Evolutionary conservation across 768 basidiomycete species (phyloP), one percentile per base, ranked within the genome.

Genomic region (Boletellus ananas): DNA sequence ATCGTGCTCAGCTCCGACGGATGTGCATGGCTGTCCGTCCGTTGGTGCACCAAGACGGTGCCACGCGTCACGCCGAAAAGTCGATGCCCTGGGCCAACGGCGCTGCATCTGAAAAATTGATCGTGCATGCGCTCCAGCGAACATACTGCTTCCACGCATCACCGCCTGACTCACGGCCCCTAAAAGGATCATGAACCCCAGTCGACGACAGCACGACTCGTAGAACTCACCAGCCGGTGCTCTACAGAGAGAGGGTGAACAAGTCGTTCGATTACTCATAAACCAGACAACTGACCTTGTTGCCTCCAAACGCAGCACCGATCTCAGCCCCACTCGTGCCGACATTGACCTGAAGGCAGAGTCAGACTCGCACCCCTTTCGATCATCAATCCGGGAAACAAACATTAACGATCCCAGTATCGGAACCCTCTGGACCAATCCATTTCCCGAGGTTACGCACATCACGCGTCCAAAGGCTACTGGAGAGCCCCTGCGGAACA

Each of bases 91-190:
- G 94, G 0, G 94, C 94, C 33, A 98, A 74, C 9, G 90, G 93
- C 38, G 91, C 84, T 58, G 84, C 80, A 66, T 93, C 82, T 35
- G 89, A 90, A 71, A 88, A 97, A 71, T 97, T 97, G 67, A 97
- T 78, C 11, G 94, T 96, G 67, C 90, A 94, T 40, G 87, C 82
- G 68, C 86, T 85, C 90, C 90, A 94, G 45, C 91, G 82, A 35
- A 94, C 88, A 59, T 94, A 94, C 68, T 95, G 90, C 68, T 94
- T 94, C 95, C 95, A 98, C n/a, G 94, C 88, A 69, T 97, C 95
- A 45, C 94, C 94, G 34, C 95, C 95, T 7, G 90, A 92, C 73
- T 98, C 95, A 43, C 95, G 83, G 17, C 95, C 95, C 93, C 87
- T 87, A 57, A 25, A 53, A 59, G 31, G 36, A 47, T 37, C 34